Evolutionary conservation across 257 asterid species (phyloP).

Genomic region (Sherardia arvensis): DNA sequence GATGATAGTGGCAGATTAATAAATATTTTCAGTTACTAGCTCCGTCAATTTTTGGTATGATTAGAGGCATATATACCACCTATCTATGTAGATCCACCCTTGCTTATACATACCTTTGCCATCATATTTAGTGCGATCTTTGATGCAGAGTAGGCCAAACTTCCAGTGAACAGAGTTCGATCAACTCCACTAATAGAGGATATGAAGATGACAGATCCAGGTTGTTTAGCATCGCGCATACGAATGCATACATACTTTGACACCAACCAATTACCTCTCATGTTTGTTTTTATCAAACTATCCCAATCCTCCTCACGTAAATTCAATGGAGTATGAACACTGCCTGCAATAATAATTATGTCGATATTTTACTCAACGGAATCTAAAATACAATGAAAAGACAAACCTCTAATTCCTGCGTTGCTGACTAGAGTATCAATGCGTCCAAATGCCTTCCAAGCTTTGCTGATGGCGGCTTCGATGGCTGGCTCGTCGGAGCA

Average conservation of each 20-base stretch:
- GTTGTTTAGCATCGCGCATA: constrained; percentile 18
- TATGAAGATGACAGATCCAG: constrained; percentile 22
- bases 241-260: constrained; percentile 15
- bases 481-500: constrained; percentile 18
- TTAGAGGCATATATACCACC: too few relatives aligned
- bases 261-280: constrained; percentile 24
- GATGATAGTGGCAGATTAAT: too few relatives aligned
- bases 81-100: too few relatives aligned
- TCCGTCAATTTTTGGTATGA: too few relatives aligned
- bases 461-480: constrained; percentile 35
- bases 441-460: constrained; percentile 56
- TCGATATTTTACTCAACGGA: too few relatives aligned
- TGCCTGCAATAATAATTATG: not conserved
- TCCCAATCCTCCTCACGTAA: constrained; percentile 25
- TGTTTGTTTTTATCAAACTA: constrained; percentile 10
- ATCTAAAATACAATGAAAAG: too few relatives aligned
- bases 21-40: too few relatives aligned
- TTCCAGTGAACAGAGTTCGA: constrained; percentile 1
- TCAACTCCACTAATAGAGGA: constrained; percentile 19
- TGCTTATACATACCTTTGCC: constrained; percentile 25
- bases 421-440: constrained; percentile 52
- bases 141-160: constrained; percentile 15
- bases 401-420: constrained; percentile 49
- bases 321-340: constrained; percentile 10
- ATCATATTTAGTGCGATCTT: constrained; percentile 17